Percentiles rank a stretch among this genome's conserved stretches.
Conservation (phyloP, 768 basidiomycete species). For the Russula olivacea region DNA sequence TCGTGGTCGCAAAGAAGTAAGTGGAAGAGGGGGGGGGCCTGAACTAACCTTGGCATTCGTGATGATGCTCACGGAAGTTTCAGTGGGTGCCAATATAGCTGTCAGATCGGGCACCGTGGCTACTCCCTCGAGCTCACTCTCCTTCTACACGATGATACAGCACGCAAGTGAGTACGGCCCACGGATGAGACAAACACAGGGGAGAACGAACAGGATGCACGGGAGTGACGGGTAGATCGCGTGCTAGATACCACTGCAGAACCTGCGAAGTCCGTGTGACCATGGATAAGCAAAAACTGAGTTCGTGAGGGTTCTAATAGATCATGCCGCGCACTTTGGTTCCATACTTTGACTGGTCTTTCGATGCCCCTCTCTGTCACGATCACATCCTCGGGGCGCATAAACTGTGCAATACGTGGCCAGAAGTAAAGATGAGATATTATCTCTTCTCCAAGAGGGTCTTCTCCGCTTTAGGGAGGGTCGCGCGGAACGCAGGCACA, state of each 20-base stretch:
- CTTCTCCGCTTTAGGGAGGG: slow-evolving; percentile 45
- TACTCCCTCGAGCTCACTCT: slow-evolving; percentile 61
- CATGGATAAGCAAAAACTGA: not conserved
- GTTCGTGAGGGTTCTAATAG: not conserved
- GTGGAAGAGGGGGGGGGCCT: not conserved
- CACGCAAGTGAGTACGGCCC: not conserved
- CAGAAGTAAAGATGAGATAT: slow-evolving; percentile 83
- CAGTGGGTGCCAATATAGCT: slow-evolving; percentile 51
- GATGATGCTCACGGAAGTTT: slow-evolving; percentile 73
- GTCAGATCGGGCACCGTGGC: slow-evolving; percentile 49
- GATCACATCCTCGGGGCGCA: slow-evolving; percentile 66
- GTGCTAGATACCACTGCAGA: slow-evolving; percentile 67
- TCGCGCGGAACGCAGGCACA: slow-evolving; percentile 38
- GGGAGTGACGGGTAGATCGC: slow-evolving; percentile 56
- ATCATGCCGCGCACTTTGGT: slow-evolving; percentile 47
- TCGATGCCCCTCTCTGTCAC: slow-evolving; percentile 85
- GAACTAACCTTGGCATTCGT: slow-evolving; percentile 61
- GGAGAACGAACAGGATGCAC: slow-evolving; percentile 58
- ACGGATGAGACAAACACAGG: not conserved
- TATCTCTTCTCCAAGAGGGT: slow-evolving; percentile 30
- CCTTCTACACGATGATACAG: slow-evolving; percentile 43
- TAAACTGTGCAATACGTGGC: slow-evolving; percentile 72
- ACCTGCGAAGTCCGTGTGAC: slow-evolving; percentile 40
- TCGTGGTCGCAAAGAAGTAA: not conserved
- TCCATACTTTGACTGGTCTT: slow-evolving; percentile 71